These are phyloP conservation scores for Dryas alaskensis DNA, from an alignment of 306 rosid genomes.

Conservation along the genomic window DNA sequence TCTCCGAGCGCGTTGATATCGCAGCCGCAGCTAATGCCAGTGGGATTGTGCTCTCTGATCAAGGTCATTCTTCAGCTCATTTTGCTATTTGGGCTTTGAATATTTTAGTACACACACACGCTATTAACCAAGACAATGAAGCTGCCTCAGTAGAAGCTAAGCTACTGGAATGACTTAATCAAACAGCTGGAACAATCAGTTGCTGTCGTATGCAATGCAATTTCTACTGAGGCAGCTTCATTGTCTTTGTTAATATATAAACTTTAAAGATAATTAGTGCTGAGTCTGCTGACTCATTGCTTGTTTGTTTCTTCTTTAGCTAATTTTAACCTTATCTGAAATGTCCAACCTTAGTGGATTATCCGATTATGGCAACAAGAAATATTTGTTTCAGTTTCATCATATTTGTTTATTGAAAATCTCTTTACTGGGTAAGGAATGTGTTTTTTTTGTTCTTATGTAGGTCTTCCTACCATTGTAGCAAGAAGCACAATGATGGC, in stretches of 20 bases:
- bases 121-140: too few species aligned
- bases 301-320: background rate
- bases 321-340: background rate
- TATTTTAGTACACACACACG: background rate
- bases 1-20: slow-evolving; percentile 82
- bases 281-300: background rate
- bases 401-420: background rate
- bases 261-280: background rate
- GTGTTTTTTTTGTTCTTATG: slow-evolving; percentile 18
- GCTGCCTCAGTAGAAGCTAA: background rate
- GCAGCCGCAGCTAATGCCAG: slow-evolving; percentile 78
- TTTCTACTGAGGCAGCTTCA: background rate
- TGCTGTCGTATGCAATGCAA: background rate
- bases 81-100: background rate
- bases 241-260: background rate
- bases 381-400: background rate
- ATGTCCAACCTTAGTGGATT: background rate
- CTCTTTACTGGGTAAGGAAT: background rate
- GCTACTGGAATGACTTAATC: background rate
- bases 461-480: slow-evolving; percentile 90
- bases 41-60: slow-evolving; percentile 90
- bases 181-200: background rate
- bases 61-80: slow-evolving; percentile 43
- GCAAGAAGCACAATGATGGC: slow-evolving; percentile 83
- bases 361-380: background rate